A percentile compares a stretch with the other conserved stretches of the same genome.
phyloP scores from a whole-genome alignment of 202 grass and related monocot genomes.

The Eragrostis tef region DNA sequence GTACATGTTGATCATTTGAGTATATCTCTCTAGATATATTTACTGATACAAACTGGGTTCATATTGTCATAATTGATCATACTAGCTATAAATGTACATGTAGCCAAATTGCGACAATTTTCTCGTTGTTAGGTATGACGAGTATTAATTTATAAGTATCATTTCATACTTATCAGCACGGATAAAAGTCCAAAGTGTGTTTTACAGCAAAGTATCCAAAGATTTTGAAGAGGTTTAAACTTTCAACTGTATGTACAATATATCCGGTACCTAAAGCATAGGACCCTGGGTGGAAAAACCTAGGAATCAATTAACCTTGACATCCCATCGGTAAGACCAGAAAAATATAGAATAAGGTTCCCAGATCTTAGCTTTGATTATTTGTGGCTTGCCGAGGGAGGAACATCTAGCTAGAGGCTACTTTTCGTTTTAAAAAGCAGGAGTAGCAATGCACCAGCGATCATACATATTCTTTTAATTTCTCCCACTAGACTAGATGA shows the following conservation, averaged over 20 bases:
- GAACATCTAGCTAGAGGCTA: background rate
- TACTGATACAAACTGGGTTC: no score
- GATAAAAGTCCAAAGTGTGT: background rate
- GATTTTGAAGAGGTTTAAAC: background rate
- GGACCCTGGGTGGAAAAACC: constrained; percentile 43
- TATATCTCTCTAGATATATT: background rate
- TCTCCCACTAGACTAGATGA: background rate
- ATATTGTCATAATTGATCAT: background rate
- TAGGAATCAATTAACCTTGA: constrained; percentile 43
- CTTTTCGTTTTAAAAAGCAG: constrained; percentile 16
- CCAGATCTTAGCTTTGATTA: background rate
- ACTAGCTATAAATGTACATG: background rate
- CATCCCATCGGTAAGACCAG: constrained; percentile 22
- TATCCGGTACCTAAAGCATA: background rate
- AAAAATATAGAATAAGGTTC: constrained; percentile 14
- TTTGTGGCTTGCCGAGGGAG: background rate
- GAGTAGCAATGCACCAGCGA: background rate
- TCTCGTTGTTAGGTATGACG: no score
- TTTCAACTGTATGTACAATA: background rate
- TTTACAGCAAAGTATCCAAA: background rate
- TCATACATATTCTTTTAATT: background rate
- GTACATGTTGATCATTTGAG: background rate
- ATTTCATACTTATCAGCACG: background rate
- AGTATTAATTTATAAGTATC: background rate
- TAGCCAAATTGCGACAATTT: no score